Conservation (phyloP, 2,329 filamentous ascomycete genomes). For the Juglanconis sp. region DNA sequence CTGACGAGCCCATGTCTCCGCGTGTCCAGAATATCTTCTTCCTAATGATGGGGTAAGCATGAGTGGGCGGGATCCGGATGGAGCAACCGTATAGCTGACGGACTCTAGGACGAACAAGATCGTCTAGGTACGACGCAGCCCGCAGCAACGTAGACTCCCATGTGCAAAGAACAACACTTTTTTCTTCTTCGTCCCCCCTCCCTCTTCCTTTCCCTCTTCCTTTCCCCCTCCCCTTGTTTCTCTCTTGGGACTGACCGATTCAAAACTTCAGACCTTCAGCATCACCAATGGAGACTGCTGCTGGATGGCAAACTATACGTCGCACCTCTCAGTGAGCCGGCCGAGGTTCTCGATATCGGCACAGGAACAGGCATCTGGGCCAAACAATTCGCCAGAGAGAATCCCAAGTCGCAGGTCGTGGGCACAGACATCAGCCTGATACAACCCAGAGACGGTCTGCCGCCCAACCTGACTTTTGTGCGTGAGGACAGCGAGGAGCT, state of each 20-base stretch:
- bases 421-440: slow-evolving; percentile 21
- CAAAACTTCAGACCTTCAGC: background rate
- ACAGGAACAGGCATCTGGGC: slow-evolving; percentile 6
- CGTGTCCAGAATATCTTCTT: background rate
- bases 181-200: too few species aligned
- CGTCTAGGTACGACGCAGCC: background rate
- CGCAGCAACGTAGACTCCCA: background rate
- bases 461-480: background rate
- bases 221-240: too few species aligned
- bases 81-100: background rate
- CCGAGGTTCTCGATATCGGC: slow-evolving; percentile 1
- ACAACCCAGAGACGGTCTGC: slow-evolving; percentile 18
- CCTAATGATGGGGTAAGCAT: background rate
- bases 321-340: background rate
- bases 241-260: too few species aligned
- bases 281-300: background rate
- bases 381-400: slow-evolving; percentile 2
- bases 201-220: too few species aligned
- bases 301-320: background rate
- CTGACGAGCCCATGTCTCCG: background rate
- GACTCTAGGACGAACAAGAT: background rate
- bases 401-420: slow-evolving; percentile 4
- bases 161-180: background rate
- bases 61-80: too few species aligned
- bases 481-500: slow-evolving; percentile 1